Percentiles rank a stretch among this genome's conserved stretches.
Evolutionary conservation across 2,329 filamentous ascomycete genomes (phyloP).

Genomic region (Cordyceps militaris): DNA sequence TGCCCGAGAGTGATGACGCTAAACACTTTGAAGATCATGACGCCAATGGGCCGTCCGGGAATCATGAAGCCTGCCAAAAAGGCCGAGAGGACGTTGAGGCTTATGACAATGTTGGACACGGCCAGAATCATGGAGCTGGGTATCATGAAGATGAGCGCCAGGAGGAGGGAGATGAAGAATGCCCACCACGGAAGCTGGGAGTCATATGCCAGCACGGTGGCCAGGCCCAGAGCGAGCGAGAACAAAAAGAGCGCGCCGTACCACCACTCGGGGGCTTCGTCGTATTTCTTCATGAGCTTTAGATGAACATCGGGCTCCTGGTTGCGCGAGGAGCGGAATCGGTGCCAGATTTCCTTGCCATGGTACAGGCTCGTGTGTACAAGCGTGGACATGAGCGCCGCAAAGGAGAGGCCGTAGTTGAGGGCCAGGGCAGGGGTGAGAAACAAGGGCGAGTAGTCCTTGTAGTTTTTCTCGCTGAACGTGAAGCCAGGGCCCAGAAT

Average conservation of each 20-base stretch:
- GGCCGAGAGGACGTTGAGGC: conserved; percentile 35
- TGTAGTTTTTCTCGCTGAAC: conserved; percentile 43
- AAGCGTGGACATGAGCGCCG: conserved; percentile 38
- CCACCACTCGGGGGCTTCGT: conserved; percentile 34
- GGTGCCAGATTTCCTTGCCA: conserved; percentile 37
- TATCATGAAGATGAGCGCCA: conserved; percentile 21
- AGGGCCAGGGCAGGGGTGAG: conserved; percentile 39
- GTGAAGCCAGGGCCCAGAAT: conserved; percentile 42
- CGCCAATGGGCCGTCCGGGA: conserved; percentile 19
- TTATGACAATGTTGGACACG: conserved; percentile 30
- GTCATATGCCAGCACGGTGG: conserved; percentile 20
- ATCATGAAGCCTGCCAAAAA: conserved; percentile 25
- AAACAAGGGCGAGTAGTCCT: conserved; percentile 47
- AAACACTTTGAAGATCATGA: conserved; percentile 23
- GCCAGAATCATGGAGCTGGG: conserved; percentile 25
- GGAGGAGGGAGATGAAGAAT: conserved; percentile 21
- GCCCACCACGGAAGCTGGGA: conserved; percentile 25
- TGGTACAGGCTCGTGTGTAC: conserved; percentile 32
- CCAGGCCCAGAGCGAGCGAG: conserved; percentile 27
- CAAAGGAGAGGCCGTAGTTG: conserved; percentile 36
- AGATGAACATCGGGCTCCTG: conserved; percentile 32
- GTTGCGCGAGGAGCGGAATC: conserved; percentile 38
- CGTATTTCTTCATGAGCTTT: conserved; percentile 27
- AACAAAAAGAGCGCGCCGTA: conserved; percentile 27
- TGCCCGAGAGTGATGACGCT: conserved; percentile 28